Evolutionary conservation across 1,284 basidiomycete species (phyloP).

Genomic region (Rhodotorula sp.): DNA sequence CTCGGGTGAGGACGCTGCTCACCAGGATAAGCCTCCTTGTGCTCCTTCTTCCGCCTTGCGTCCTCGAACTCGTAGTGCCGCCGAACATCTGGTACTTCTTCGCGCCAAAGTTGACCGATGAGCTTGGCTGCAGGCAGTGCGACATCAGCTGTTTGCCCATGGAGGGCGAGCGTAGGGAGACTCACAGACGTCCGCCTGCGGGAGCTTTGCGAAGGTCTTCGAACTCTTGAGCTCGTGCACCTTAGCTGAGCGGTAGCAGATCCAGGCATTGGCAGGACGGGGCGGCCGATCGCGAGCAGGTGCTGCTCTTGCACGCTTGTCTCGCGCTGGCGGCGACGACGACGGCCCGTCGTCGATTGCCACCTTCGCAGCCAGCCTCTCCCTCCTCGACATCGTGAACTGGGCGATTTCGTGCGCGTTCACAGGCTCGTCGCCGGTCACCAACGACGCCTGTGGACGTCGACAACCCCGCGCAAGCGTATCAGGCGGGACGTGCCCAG

Average conservation of each 20-base stretch:
- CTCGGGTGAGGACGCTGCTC: background rate
- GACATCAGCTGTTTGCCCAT: background rate
- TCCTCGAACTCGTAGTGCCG: conserved; percentile 16
- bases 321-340: background rate
- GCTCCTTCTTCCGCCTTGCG: conserved; percentile 5
- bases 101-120: conserved; percentile 19
- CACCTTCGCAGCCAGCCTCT: too few relatives aligned
- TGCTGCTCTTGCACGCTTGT: background rate
- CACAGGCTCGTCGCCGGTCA: too few relatives aligned
- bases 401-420: too few relatives aligned
- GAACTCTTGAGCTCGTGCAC: conserved; percentile 11
- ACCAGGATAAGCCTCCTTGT: conserved; percentile 19
- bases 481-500: too few relatives aligned
- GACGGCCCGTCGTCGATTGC: background rate
- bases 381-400: too few relatives aligned
- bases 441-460: too few relatives aligned
- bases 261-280: conserved; percentile 30
- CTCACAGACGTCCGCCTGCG: conserved; percentile 25
- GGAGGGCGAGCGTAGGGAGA: background rate
- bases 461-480: too few relatives aligned
- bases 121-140: conserved; percentile 7
- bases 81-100: conserved; percentile 12
- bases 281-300: conserved; percentile 2
- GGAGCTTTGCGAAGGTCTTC: background rate
- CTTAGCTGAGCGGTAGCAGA: conserved; percentile 20